Conservation (phyloP, 1,284 basidiomycete genomes). For the Malassezia obtusa region DNA sequence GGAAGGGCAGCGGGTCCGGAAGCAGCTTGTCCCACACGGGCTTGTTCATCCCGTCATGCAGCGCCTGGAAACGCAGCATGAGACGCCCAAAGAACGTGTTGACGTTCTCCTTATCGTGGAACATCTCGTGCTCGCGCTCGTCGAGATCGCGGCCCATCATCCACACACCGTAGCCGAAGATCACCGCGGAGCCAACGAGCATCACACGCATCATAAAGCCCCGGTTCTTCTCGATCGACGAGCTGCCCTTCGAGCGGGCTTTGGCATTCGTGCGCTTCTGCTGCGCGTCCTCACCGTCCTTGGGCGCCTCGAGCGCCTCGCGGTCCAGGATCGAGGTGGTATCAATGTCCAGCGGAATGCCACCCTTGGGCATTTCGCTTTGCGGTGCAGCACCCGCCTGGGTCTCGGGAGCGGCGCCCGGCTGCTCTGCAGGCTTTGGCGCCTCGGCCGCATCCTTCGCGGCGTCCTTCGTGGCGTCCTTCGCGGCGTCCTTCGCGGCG, state of each 20-base stretch:
- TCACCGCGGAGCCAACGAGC: not conserved
- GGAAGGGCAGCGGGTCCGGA: conserved; percentile 72
- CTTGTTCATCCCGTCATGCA: conserved; percentile 34
- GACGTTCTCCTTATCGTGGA: conserved; percentile 20
- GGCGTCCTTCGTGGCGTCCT: not conserved
- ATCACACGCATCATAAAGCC: conserved; percentile 4
- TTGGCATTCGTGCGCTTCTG: conserved; percentile 12
- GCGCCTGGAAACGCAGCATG: conserved; percentile 23
- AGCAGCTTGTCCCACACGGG: conserved; percentile 84
- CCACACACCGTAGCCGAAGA: conserved; percentile 13
- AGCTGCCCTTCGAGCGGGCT: conserved; percentile 2
- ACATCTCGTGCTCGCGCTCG: conserved; percentile 14
- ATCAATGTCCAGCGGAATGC: conserved; percentile 14
- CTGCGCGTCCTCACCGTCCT: conserved; percentile 1
- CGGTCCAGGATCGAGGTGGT: conserved; percentile 8
- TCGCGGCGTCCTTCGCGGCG: not conserved
- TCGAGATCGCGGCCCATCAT: conserved; percentile 18
- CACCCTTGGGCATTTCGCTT: not conserved
- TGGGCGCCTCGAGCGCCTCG: conserved; percentile 7
- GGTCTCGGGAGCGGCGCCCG: not conserved
- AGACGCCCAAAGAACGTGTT: conserved; percentile 35
- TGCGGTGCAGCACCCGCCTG: not conserved
- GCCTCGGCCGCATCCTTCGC: not conserved
- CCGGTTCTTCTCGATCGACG: conserved; percentile 2
- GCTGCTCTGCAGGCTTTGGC: not conserved